Base-by-base conservation (phyloP, 345 rosid species). In the Geranium brycei region DNA sequence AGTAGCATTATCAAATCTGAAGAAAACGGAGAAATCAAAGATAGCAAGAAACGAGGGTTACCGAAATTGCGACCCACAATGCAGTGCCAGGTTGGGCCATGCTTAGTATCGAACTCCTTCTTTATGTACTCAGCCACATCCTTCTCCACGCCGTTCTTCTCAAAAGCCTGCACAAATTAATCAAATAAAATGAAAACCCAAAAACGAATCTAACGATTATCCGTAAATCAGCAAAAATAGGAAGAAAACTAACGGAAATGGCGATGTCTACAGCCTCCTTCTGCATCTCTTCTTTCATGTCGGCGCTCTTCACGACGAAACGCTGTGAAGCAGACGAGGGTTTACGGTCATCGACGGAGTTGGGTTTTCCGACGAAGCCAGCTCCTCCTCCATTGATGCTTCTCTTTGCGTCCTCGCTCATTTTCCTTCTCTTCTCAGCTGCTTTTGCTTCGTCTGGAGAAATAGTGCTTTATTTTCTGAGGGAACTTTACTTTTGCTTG, bases 31-130 rank as follows among this genome's bases (percentile, higher is more conserved):
- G 17, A 61, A 66, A 62, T 56, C 5, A 35, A 56, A 65, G 63
- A 2, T 38, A 38, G 6, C 4, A 65, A 66, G 66, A 57, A 56
- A 69, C 60, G 60, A 28, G 66, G 64, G 71, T 76, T 79, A 93
- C 99, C 99, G 61, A 93, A 93, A 84, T 93, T 93, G 71, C 95
- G 89, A 68, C 99, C 97, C 18, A 93, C 99, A 65, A 93, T 93
- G 88, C 99, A 93, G 78, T 93, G 99, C 99, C 99, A 93, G 72
- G 99, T 93, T 68, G 92, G 88, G 28, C 98, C 98, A 59, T 92
- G 93, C 74, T 72, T 89, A 78, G 73, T 86, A 73, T 92, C 98
- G 71, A 92, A 92, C 77, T 89, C 98, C 83, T 91, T 91, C 85
- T 92, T 92, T 65, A 92, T 92, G 65, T 78, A 80, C 91, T 93